phyloP scores from a whole-genome alignment of 768 basidiomycete genomes.

The Melanogaster broomeanus region DNA sequence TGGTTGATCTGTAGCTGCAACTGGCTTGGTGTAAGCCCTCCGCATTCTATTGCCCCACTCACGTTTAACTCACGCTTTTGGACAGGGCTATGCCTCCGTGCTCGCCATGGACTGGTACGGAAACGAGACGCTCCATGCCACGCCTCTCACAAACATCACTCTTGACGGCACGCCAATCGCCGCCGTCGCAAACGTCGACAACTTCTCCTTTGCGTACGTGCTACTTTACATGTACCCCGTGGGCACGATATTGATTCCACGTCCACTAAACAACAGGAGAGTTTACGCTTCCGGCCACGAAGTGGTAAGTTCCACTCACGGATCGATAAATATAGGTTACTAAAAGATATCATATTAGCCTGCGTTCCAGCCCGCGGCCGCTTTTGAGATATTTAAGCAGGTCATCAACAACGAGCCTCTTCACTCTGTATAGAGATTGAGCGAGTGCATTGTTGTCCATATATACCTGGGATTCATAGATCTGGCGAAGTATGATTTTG shows the following conservation, averaged over 20 bases:
- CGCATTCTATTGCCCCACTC: neutral
- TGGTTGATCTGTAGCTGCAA: conserved; percentile 12
- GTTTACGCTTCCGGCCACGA: conserved; percentile 62
- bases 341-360: conserved; percentile 38
- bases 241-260: neutral
- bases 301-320: conserved; percentile 47
- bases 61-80: neutral
- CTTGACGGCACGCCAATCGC: conserved; percentile 53
- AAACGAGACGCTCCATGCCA: conserved; percentile 38
- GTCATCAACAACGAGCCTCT: conserved; percentile 50
- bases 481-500: too few species aligned
- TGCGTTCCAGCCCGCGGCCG: conserved; percentile 60
- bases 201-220: conserved; percentile 67
- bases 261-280: conserved; percentile 36
- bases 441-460: neutral
- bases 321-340: neutral
- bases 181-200: conserved; percentile 63
- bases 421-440: conserved; percentile 44
- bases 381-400: conserved; percentile 61
- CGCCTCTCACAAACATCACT: conserved; percentile 55
- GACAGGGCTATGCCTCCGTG: conserved; percentile 36
- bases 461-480: neutral
- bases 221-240: neutral
- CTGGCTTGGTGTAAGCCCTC: conserved; percentile 37
- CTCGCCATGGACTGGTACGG: conserved; percentile 52